These are phyloP conservation scores for Babesia bigemina DNA, from an alignment of 169 alveolate species.

Conservation along the genomic window DNA sequence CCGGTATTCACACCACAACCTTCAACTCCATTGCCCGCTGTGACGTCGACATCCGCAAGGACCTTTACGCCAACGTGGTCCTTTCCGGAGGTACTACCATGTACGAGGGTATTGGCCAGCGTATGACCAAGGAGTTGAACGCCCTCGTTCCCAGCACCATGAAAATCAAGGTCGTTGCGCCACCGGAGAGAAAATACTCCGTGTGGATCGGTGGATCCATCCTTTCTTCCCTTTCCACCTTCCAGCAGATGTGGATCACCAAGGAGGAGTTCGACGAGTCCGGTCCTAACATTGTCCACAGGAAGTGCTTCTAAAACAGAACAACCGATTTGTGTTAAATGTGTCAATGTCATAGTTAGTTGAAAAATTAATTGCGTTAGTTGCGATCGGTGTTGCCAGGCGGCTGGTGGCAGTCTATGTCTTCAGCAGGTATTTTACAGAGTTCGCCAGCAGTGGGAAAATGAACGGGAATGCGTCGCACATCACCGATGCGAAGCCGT, in stretches of 20 bases:
- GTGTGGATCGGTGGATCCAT: slow-evolving; percentile 99
- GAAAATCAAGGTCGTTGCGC: slow-evolving; percentile 98
- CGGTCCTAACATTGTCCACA: slow-evolving; percentile 97
- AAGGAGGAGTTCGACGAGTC: slow-evolving; percentile 97
- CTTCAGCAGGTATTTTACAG: slow-evolving; percentile 17
- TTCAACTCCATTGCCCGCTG: slow-evolving; percentile 95
- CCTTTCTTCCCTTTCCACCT: slow-evolving; percentile 93
- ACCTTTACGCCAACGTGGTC: slow-evolving; percentile 93
- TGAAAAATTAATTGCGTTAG: background rate
- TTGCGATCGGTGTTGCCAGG: background rate
- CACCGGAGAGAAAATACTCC: slow-evolving; percentile 97
- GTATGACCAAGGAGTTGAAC: slow-evolving; percentile 95
- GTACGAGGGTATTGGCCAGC: slow-evolving; percentile 96
- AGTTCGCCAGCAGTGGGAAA: slow-evolving; percentile 40
- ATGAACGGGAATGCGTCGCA: slow-evolving; percentile 63
- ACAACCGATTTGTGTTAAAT: background rate
- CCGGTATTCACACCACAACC: slow-evolving; percentile 94
- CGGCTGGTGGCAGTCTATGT: background rate
- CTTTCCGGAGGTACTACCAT: slow-evolving; percentile 98
- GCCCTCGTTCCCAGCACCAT: slow-evolving; percentile 95
- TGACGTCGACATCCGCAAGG: slow-evolving; percentile 95
- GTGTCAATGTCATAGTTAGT: background rate
- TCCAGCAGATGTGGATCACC: slow-evolving; percentile 98
- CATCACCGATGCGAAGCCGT: slow-evolving; percentile 52
- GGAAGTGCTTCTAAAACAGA: slow-evolving; percentile 91